Evolutionary conservation across 1,284 basidiomycete species (phyloP).

Genomic region (Anthracocystis panici-leucophaei): DNA sequence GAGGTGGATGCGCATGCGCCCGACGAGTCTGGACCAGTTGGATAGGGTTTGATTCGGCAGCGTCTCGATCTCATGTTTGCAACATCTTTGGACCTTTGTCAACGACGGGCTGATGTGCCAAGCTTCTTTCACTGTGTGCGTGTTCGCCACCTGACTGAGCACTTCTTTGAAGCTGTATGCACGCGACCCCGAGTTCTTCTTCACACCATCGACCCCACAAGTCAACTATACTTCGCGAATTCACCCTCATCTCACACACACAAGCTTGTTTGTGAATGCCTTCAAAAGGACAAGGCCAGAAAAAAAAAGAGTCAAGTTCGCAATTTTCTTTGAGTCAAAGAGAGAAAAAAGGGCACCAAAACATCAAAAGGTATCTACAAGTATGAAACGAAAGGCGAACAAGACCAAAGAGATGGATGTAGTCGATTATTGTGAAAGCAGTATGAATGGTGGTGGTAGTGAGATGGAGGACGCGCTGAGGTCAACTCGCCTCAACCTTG

Average conservation of each 20-base stretch:
- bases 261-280: not conserved
- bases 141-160: not conserved
- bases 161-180: too few relatives aligned
- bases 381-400: conserved; percentile 37
- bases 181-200: too few relatives aligned
- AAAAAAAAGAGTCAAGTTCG: conserved; percentile 27
- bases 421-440: not conserved
- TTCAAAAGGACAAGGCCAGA: not conserved
- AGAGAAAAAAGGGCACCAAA: conserved; percentile 8
- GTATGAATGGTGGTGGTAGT: conserved; percentile 19
- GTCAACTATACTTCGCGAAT: not conserved
- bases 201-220: not conserved
- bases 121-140: not conserved
- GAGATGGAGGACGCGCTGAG: not conserved
- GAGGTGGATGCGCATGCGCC: conserved; percentile 91
- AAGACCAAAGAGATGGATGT: conserved; percentile 10
- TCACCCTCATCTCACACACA: not conserved
- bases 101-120: not conserved
- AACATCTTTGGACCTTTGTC: not conserved
- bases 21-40: conserved; percentile 81
- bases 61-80: not conserved
- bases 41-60: conserved; percentile 70
- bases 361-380: conserved; percentile 20
- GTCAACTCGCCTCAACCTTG: conserved; percentile 23
- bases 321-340: conserved; percentile 16